Conservation (phyloP, 352 stramenopile species). For the Pythium folliculosum region DNA sequence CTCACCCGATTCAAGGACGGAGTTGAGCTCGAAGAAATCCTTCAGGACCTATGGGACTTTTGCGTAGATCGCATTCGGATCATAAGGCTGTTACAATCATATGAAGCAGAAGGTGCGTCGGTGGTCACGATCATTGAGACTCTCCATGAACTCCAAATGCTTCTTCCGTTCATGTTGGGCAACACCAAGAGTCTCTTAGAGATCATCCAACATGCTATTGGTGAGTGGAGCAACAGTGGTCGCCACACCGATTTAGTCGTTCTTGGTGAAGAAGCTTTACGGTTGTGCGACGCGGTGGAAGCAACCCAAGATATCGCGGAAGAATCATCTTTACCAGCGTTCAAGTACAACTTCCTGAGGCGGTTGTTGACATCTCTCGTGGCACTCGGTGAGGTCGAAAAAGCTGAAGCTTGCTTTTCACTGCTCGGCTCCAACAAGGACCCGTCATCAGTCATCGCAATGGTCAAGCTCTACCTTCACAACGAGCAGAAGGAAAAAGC, state of each 20-base stretch:
- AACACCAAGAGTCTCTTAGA: constrained; percentile 46
- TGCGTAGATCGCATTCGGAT: constrained; percentile 64
- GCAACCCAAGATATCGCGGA: constrained; percentile 33
- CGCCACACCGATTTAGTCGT: constrained; percentile 41
- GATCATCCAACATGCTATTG: constrained; percentile 50
- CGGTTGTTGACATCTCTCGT: constrained; percentile 57
- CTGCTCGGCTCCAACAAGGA: constrained; percentile 17
- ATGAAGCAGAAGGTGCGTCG: neutral
- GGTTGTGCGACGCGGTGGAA: constrained; percentile 56
- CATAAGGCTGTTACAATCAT: constrained; percentile 36
- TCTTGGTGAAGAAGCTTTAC: constrained; percentile 64
- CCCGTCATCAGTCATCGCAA: constrained; percentile 40
- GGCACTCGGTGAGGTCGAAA: constrained; percentile 47
- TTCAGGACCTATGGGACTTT: constrained; percentile 83
- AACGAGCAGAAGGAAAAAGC: constrained; percentile 57
- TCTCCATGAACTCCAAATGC: constrained; percentile 72
- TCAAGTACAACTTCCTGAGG: constrained; percentile 48
- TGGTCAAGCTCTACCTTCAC: constrained; percentile 62
- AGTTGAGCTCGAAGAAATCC: constrained; percentile 68
- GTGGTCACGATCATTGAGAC: constrained; percentile 42
- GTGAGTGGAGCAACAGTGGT: constrained; percentile 42
- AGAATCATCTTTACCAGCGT: constrained; percentile 25
- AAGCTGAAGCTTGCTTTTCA: constrained; percentile 63
- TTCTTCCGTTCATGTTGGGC: constrained; percentile 59
- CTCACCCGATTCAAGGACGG: constrained; percentile 67